Conservation (phyloP, 2,329 filamentous ascomycete genomes). For the Colletotrichum sp. region DNA sequence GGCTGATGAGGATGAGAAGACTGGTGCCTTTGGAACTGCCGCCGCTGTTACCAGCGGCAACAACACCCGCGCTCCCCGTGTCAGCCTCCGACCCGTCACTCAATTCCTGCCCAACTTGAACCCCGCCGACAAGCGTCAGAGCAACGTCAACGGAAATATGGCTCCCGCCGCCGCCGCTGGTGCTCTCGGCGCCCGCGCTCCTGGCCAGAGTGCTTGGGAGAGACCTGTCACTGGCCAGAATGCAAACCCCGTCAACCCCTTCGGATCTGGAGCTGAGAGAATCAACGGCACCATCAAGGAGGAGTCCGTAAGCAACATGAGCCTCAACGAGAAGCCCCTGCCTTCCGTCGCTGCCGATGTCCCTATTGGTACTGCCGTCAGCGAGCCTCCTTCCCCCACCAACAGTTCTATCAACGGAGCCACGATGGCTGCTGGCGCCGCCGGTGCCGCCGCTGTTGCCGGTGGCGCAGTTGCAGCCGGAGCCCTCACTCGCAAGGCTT, state of each 20-base stretch:
- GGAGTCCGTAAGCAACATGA: slow-evolving; percentile 37
- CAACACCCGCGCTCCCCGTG: slow-evolving; percentile 70
- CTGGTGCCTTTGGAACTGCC: slow-evolving; percentile 41
- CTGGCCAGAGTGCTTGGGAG: slow-evolving; percentile 49
- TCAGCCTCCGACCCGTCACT: slow-evolving; percentile 85
- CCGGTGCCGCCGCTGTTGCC: slow-evolving; percentile 30
- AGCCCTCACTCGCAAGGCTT: slow-evolving; percentile 57
- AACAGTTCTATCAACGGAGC: slow-evolving; percentile 33
- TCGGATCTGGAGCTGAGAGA: slow-evolving; percentile 66
- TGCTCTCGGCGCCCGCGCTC: slow-evolving; percentile 28
- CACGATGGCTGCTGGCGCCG: slow-evolving; percentile 29
- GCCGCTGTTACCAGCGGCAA: slow-evolving; percentile 31
- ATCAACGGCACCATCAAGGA: slow-evolving; percentile 46
- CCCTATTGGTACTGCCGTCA: background rate
- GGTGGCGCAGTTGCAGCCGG: slow-evolving; percentile 41
- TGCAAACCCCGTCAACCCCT: slow-evolving; percentile 71
- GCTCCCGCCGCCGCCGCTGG: slow-evolving; percentile 32
- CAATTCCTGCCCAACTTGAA: slow-evolving; percentile 77
- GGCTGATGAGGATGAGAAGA: slow-evolving; percentile 68
- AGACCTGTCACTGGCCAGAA: slow-evolving; percentile 49
- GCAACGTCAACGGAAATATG: slow-evolving; percentile 44
- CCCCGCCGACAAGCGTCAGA: slow-evolving; percentile 50
- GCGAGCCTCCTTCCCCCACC: background rate
- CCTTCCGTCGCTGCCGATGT: slow-evolving; percentile 16
- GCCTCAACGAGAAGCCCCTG: slow-evolving; percentile 34